A percentile compares a stretch with the other conserved stretches of the same genome.
phyloP scores from a whole-genome alignment of 179 eudicot genomes.

The Sideroxylon spinosum region DNA sequence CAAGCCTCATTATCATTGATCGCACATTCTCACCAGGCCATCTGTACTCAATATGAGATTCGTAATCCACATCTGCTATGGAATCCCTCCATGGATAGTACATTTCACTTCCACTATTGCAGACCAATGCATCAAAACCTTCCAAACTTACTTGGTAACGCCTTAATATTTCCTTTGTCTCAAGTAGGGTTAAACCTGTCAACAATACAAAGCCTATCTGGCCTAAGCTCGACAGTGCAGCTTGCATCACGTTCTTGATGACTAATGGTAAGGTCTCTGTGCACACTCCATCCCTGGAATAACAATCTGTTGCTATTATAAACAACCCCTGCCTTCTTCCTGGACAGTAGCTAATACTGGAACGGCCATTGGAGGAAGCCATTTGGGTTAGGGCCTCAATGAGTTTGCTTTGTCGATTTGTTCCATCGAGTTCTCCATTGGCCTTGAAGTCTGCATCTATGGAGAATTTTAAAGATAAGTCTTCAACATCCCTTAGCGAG shows the following conservation, averaged over 20 bases:
- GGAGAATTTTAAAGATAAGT: slow-evolving; percentile 48
- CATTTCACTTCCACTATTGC: slow-evolving; percentile 58
- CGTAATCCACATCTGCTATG: slow-evolving; percentile 40
- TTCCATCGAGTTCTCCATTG: slow-evolving; percentile 32
- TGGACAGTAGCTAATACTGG: slow-evolving; percentile 32
- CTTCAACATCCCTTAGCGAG: slow-evolving; percentile 46
- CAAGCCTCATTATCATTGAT: slow-evolving; percentile 33
- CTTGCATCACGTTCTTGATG: slow-evolving; percentile 37
- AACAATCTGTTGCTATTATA: slow-evolving; percentile 43
- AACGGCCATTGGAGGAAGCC: slow-evolving; percentile 26
- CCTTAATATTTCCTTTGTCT: slow-evolving; percentile 29
- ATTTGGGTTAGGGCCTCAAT: slow-evolving; percentile 33
- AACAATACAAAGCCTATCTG: slow-evolving; percentile 40
- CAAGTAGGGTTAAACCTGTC: slow-evolving; percentile 37
- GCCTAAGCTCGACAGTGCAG: slow-evolving; percentile 26
- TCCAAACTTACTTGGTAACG: slow-evolving; percentile 26
- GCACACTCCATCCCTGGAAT: slow-evolving; percentile 27
- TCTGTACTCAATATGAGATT: slow-evolving; percentile 47
- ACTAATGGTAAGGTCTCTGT: slow-evolving; percentile 30
- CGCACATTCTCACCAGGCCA: slow-evolving; percentile 53
- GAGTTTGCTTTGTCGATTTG: slow-evolving; percentile 31
- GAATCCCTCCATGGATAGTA: slow-evolving; percentile 47
- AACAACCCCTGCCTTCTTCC: slow-evolving; percentile 45
- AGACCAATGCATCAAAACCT: slow-evolving; percentile 47
- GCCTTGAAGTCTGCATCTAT: slow-evolving; percentile 38